These are phyloP conservation scores for Starmerella etchellsii DNA, from an alignment of 805 yeast genomes.

Conservation along the genomic window DNA sequence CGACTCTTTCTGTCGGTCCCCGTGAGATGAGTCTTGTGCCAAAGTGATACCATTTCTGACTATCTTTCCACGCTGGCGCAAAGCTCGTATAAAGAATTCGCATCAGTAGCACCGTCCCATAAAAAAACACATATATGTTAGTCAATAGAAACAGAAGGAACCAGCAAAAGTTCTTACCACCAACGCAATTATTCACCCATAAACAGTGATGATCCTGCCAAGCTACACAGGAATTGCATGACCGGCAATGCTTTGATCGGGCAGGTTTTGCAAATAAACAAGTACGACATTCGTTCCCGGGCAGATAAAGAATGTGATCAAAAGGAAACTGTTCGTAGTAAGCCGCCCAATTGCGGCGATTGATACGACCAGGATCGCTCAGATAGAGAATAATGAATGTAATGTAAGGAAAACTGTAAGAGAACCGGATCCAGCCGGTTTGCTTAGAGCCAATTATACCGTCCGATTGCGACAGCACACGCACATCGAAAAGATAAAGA, in stretches of 20 bases:
- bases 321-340: constrained; percentile 27
- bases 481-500: constrained; percentile 14
- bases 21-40: not conserved
- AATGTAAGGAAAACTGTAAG: constrained; percentile 18
- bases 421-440: constrained; percentile 10
- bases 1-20: constrained; percentile 18
- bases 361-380: constrained; percentile 31
- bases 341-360: not conserved
- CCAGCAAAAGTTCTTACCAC: constrained; percentile 46
- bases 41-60: constrained; percentile 7
- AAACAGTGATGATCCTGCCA: constrained; percentile 49
- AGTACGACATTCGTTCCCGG: constrained; percentile 35
- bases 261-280: constrained; percentile 42
- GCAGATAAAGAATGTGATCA: constrained; percentile 45
- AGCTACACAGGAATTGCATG: constrained; percentile 37
- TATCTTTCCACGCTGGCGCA: constrained; percentile 2
- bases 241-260: constrained; percentile 47
- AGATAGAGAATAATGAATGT: constrained; percentile 23
- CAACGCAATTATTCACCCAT: constrained; percentile 52
- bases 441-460: constrained; percentile 9
- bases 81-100: constrained; percentile 8
- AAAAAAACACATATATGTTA: constrained; percentile 35
- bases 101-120: constrained; percentile 32
- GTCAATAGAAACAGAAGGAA: constrained; percentile 43
- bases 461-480: constrained; percentile 1